Evolutionary conservation across 345 rosid genomes (phyloP).

Genomic region (Eutrema yunnanense): DNA sequence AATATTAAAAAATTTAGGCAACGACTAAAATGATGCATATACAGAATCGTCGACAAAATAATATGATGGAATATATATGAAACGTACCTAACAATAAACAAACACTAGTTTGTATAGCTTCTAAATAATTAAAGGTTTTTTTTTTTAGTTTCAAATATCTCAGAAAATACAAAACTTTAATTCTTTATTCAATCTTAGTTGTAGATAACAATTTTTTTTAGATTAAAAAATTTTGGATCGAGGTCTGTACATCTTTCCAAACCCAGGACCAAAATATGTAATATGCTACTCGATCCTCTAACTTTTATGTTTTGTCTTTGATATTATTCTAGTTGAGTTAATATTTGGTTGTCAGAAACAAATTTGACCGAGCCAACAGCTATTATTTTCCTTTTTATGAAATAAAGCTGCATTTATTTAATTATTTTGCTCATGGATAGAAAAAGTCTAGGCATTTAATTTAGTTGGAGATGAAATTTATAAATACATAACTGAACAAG

Average conservation of each 20-base stretch:
- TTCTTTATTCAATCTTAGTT: not conserved
- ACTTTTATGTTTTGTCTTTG: too few species aligned
- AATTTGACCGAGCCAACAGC: not conserved
- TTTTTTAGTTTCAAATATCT: not conserved
- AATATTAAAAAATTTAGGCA: not conserved
- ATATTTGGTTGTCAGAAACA: not conserved
- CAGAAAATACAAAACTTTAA: not conserved
- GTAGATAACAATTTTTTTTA: not conserved
- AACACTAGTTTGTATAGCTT: not conserved
- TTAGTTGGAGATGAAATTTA: not conserved
- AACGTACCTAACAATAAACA: conserved; percentile 1
- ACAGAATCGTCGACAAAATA: not conserved
- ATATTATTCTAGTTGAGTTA: too few species aligned
- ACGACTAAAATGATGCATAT: not conserved
- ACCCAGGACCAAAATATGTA: too few species aligned
- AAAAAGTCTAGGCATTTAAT: not conserved
- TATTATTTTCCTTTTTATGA: not conserved
- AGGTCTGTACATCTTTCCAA: too few species aligned
- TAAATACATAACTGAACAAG: not conserved
- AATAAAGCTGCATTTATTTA: not conserved
- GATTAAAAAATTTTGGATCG: too few species aligned
- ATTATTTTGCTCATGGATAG: not conserved
- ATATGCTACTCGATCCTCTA: too few species aligned
- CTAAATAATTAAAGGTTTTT: not conserved
- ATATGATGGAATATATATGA: not conserved